Evolutionary conservation across 192 early-diverging fungal genomes (phyloP), one percentile per base, ranked within the genome.

Genomic region (Podila epicladia): DNA sequence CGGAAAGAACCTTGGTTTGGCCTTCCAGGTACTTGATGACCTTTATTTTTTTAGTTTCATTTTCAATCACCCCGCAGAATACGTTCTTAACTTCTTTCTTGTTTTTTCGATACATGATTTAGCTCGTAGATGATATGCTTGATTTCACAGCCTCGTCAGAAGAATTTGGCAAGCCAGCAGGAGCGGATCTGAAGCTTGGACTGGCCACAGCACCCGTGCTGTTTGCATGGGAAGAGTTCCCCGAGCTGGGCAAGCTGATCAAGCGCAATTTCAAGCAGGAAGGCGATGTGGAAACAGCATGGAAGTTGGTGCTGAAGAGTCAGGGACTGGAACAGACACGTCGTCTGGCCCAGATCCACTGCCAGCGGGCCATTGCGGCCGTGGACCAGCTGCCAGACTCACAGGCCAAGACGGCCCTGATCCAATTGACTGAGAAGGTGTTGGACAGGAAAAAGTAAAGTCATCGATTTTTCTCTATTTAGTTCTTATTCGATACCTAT

Each of bases 191-290:
- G 41, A 91, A 94, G 69, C 85, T 97, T 3, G 95, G 97, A 4
- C 82, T 99, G 58, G 97, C 96, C 0, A 97, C 96, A 12, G 96
- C 96, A 0, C 97, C 97, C 0, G 94, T 99, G 1, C 83, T 99
- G 41, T 99, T 92, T 82, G 96, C 97, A 8, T 95, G 94, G 84
- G 92, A 97, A 58, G 90, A 95, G 83, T 95, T 85, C 71, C 92
- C 95, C 5, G 92, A 96, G 74, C 85, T 99, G 45, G 90, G 92
- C 4, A 90, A 90, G 22, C 79, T 97, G 49, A 95, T 98, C 31
- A 92, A 95, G 55, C 94, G 97, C 53, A 92, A 95, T 62, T 99
- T 99, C 78, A 80, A 82, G 17, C 32, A 89, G 9, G 69, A 86
- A 13, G 95, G 94, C 12, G 97, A 99, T 80, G 92, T 91, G 15